phyloP scores from a whole-genome alignment of 1,284 basidiomycete genomes.

The Pseudozyma flocculosa region DNA sequence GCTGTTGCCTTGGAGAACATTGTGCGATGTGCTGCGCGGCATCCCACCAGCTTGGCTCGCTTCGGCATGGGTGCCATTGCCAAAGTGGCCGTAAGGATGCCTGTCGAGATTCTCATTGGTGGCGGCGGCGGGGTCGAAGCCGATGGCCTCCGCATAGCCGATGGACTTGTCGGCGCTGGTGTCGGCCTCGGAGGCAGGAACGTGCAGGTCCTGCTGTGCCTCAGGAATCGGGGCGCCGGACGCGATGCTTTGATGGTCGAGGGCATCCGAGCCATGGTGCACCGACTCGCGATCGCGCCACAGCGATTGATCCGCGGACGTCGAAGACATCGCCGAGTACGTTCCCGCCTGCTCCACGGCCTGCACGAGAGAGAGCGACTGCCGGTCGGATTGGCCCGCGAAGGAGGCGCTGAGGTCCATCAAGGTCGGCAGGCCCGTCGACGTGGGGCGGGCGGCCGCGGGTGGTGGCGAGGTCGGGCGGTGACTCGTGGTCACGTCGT shows the following conservation, averaged over 20 bases:
- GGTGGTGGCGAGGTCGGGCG: conserved; percentile 46
- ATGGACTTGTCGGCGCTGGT: not conserved
- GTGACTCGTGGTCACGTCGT: conserved; percentile 51
- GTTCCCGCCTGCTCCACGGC: conserved; percentile 22
- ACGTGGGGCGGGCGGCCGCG: conserved; percentile 20
- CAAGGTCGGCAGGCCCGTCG: conserved; percentile 36
- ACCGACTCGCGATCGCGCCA: not conserved
- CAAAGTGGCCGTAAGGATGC: not conserved
- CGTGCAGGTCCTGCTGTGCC: not conserved
- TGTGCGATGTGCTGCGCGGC: conserved; percentile 4
- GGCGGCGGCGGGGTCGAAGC: too few species aligned
- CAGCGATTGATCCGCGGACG: not conserved
- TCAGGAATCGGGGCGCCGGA: not conserved
- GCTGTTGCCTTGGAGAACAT: conserved; percentile 1
- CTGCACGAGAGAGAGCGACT: conserved; percentile 34
- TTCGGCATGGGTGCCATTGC: too few species aligned
- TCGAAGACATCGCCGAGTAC: not conserved
- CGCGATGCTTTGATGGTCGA: not conserved
- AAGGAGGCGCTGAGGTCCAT: conserved; percentile 27
- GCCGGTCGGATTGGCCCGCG: conserved; percentile 7
- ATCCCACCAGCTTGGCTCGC: not conserved
- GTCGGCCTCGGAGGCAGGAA: not conserved
- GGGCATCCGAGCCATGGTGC: not conserved
- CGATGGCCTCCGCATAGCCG: not conserved
- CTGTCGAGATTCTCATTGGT: not conserved